Percentiles rank a stretch among this genome's conserved stretches.
Conservation (phyloP, 208 protist genomes). For the Leishmania braziliensis region DNA sequence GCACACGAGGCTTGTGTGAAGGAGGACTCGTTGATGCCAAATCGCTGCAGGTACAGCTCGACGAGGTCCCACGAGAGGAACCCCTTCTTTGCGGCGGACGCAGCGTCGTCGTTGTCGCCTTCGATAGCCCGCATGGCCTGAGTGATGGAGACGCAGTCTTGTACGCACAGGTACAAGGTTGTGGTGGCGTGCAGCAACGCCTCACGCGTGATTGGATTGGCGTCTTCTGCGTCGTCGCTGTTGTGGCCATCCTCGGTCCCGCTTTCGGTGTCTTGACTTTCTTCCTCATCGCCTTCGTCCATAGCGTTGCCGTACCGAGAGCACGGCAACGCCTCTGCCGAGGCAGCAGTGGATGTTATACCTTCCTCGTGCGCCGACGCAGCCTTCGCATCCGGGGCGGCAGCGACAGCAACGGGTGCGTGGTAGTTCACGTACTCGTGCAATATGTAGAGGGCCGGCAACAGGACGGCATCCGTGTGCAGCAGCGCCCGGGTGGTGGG, state of each 20-base stretch:
- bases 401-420: neutral
- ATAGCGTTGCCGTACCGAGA: neutral
- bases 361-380: neutral
- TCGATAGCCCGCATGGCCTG: slow-evolving; percentile 26
- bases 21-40: slow-evolving; percentile 21
- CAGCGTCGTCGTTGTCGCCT: neutral
- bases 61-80: slow-evolving; percentile 39
- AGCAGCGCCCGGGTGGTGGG: slow-evolving; percentile 62
- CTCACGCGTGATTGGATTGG: slow-evolving; percentile 24
- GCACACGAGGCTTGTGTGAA: slow-evolving; percentile 39
- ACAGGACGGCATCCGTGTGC: slow-evolving; percentile 74
- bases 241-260: neutral
- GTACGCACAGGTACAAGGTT: slow-evolving; percentile 59
- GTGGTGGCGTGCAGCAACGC: slow-evolving; percentile 68
- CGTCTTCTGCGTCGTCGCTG: slow-evolving; percentile 21
- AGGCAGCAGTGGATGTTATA: neutral
- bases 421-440: slow-evolving; percentile 35
- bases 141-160: slow-evolving; percentile 48
- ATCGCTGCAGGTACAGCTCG: slow-evolving; percentile 39
- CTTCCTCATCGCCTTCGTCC: neutral
- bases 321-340: neutral
- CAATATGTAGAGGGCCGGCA: slow-evolving; percentile 56
- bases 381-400: neutral
- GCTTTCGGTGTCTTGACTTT: slow-evolving; percentile 7
- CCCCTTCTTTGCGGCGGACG: neutral